Evolutionary conservation across 1,284 basidiomycete genomes (phyloP).

Genomic region (Porodaedalea pini): DNA sequence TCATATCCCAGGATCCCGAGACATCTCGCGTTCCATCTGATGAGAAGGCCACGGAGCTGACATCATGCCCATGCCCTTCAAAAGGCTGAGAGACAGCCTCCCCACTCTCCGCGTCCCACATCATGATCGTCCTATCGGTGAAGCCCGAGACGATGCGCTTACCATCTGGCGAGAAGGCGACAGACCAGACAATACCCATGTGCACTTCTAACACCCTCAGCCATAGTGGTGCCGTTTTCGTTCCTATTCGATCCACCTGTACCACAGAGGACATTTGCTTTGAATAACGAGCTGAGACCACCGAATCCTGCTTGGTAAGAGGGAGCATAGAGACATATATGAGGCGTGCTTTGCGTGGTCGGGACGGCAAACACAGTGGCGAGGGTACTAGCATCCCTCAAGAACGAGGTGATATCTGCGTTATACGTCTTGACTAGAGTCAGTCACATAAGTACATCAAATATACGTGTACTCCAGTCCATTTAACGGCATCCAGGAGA

Average conservation of each 20-base stretch:
- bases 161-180: slow-evolving; percentile 5
- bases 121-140: background rate
- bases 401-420: background rate
- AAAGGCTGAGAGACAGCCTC: background rate
- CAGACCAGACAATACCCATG: background rate
- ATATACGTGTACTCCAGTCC: background rate
- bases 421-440: background rate
- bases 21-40: background rate
- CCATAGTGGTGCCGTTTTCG: background rate
- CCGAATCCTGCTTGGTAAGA: slow-evolving; percentile 21
- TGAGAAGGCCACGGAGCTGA: slow-evolving; percentile 2
- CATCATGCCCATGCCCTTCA: background rate
- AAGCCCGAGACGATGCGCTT: slow-evolving; percentile 1
- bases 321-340: slow-evolving; percentile 27
- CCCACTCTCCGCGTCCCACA: background rate
- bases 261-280: background rate
- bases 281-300: background rate
- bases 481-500: background rate
- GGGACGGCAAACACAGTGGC: slow-evolving; percentile 17
- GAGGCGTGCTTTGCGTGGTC: slow-evolving; percentile 22
- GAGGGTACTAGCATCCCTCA: slow-evolving; percentile 13
- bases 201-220: too few relatives aligned
- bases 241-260: background rate
- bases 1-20: slow-evolving; percentile 5
- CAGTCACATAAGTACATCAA: background rate